These are phyloP conservation scores for Strobilomyces echinocephalus DNA, from an alignment of 768 basidiomycete species.

Conservation along the genomic window DNA sequence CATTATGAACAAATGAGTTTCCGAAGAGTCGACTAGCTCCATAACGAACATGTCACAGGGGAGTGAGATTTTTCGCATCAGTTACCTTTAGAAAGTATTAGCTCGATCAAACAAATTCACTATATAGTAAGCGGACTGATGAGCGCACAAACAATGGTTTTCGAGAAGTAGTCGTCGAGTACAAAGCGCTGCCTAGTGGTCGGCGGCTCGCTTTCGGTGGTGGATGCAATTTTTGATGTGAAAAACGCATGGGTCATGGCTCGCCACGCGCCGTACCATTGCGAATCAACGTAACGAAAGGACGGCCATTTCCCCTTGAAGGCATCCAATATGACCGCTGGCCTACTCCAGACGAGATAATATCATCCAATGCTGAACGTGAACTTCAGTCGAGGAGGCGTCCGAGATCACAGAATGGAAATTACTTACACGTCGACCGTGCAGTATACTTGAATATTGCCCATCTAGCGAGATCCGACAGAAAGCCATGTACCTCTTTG, in stretches of 20 bases:
- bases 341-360: conserved; percentile 15
- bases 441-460: conserved; percentile 4
- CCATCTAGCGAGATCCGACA: conserved; percentile 15
- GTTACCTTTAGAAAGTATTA: not conserved
- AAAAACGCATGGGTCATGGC: conserved; percentile 11
- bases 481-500: conserved; percentile 16
- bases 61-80: conserved; percentile 8
- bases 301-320: conserved; percentile 8
- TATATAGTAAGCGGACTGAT: not conserved
- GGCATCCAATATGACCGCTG: conserved; percentile 5
- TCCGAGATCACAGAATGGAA: not conserved
- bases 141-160: conserved; percentile 22
- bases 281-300: not conserved
- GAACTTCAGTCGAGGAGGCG: not conserved
- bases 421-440: not conserved
- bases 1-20: not conserved
- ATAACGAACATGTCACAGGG: conserved; percentile 17
- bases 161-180: conserved; percentile 14
- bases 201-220: not conserved
- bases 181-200: conserved; percentile 13
- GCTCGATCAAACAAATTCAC: not conserved
- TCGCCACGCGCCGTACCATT: conserved; percentile 7
- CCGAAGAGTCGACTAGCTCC: conserved; percentile 16
- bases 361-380: not conserved
- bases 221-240: not conserved